Conservation (phyloP, 2,329 filamentous ascomycete genomes). For the Xylaria digitata region DNA sequence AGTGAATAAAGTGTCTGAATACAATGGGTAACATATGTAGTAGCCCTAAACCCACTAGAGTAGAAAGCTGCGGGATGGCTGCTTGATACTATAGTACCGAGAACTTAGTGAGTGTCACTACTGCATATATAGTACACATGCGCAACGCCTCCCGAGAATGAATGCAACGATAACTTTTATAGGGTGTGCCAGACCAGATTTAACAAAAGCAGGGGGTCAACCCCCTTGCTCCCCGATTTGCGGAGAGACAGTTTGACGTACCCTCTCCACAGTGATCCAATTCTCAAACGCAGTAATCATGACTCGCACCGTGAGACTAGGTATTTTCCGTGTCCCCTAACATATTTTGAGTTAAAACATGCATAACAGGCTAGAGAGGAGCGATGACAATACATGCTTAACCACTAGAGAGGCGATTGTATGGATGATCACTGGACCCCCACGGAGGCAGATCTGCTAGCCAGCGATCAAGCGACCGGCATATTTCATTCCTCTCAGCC, state of each 20-base stretch:
- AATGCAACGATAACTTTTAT: constrained; percentile 20
- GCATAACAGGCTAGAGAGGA: not conserved
- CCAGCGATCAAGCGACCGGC: constrained; percentile 29
- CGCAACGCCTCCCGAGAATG: constrained; percentile 1
- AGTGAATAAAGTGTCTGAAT: not conserved
- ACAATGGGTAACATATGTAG: not conserved
- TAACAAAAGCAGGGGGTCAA: not conserved
- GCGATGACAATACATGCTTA: not conserved
- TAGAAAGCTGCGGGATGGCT: not conserved
- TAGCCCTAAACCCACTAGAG: not conserved
- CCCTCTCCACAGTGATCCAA: constrained; percentile 18
- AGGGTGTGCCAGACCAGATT: constrained; percentile 11
- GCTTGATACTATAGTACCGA: not conserved
- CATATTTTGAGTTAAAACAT: not conserved
- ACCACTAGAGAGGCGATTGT: not conserved
- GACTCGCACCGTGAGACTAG: constrained; percentile 26
- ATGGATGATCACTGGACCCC: not conserved
- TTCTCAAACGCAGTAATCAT: constrained; percentile 15
- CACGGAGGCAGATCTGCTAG: constrained; percentile 22
- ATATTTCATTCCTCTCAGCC: constrained; percentile 33
- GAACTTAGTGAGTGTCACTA: not conserved
- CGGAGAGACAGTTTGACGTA: constrained; percentile 10
- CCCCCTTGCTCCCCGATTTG: constrained; percentile 33
- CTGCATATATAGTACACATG: constrained; percentile 14
- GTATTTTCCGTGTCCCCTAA: not conserved